Evolutionary conservation across 1,284 basidiomycete genomes (phyloP), one percentile per base, ranked within the genome.

Genomic region (Irpex lacteus): DNA sequence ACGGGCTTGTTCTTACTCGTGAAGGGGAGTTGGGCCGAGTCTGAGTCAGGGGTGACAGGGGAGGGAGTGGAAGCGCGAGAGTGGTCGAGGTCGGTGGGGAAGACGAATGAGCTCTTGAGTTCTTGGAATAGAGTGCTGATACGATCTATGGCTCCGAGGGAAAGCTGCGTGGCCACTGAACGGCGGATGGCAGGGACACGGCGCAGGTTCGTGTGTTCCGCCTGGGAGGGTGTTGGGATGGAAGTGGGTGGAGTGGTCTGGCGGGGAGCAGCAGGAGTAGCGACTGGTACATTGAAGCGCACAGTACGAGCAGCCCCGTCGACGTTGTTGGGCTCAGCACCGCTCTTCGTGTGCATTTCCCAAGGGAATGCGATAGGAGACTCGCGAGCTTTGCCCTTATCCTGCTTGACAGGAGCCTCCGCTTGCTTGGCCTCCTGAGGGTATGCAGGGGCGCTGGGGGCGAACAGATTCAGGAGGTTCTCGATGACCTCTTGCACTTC

Each of bases 1-100:
- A 86, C 74, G 0, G 81, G 75, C 5, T 76, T 76, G 74, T 86
- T 86, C 66, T 68, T 70, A n/a, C 78, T 58, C 49, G 81, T 80
- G 75, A 80, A 85, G 18, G 75, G 70, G 32, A 77, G 71, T 44
- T 66, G 58, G 11, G 67, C 63, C 9, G 59, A 47, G 47, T 65
- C 66, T 9, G 55, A 53, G 26, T 60, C 55, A 40, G 49, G 18
- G 34, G 60, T 11, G n/a, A 36, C 11, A 7, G 58, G 49, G 1
- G 64, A 37, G 13, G 61, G 37, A 15, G 58, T 19, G 4, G 11
- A 37, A 8, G 67, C 53, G 36, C 67, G 50, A 26, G 69, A 60
- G 65, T 76, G 75, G 64, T 78, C 76, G 63, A 78, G 73, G 40
- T 65, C 65, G 3, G 67, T 47, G 18, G 78, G 78, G 68, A 78